A percentile compares a stretch with the other conserved stretches of the same genome.
phyloP scores from a whole-genome alignment of 2,329 filamentous ascomycete species.

The Sphaerostilbella broomeana region DNA sequence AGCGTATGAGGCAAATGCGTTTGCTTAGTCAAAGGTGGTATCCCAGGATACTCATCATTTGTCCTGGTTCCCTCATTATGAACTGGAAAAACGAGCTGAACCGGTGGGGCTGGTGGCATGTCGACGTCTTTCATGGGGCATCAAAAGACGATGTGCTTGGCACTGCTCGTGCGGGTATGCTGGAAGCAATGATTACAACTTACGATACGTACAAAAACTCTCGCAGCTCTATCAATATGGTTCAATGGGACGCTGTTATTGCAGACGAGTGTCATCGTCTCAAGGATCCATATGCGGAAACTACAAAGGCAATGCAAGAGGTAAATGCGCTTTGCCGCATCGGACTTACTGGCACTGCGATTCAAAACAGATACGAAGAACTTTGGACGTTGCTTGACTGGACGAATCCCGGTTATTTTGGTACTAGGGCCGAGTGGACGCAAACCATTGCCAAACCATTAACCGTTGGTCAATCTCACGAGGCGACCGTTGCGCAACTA shows the following conservation, averaged over 20 bases:
- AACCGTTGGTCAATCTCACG: slow-evolving; percentile 83
- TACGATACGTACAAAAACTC: slow-evolving; percentile 85
- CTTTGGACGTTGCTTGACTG: slow-evolving; percentile 95
- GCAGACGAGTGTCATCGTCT: slow-evolving; percentile 90
- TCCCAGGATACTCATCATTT: slow-evolving; percentile 69
- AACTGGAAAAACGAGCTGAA: slow-evolving; percentile 87
- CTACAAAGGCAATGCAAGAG: slow-evolving; percentile 80
- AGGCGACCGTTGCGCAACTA: slow-evolving; percentile 77
- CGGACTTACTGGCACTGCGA: slow-evolving; percentile 88
- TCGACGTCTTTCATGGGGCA: slow-evolving; percentile 71
- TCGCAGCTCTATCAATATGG: slow-evolving; percentile 65
- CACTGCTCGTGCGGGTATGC: slow-evolving; percentile 65
- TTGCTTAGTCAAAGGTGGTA: slow-evolving; percentile 65
- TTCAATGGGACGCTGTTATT: slow-evolving; percentile 89
- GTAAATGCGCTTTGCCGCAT: slow-evolving; percentile 89
- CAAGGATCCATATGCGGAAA: slow-evolving; percentile 71
- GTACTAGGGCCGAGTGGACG: slow-evolving; percentile 66
- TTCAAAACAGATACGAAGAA: slow-evolving; percentile 97
- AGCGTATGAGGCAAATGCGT: slow-evolving; percentile 82
- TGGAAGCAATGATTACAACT: slow-evolving; percentile 92
- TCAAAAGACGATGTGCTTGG: slow-evolving; percentile 62
- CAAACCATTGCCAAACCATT: slow-evolving; percentile 71
- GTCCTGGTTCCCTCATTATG: slow-evolving; percentile 77
- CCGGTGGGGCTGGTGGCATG: slow-evolving; percentile 94
- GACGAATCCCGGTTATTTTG: slow-evolving; percentile 76